phyloP scores from a whole-genome alignment of 192 early-diverging fungal species.

The Coemansia sp. region DNA sequence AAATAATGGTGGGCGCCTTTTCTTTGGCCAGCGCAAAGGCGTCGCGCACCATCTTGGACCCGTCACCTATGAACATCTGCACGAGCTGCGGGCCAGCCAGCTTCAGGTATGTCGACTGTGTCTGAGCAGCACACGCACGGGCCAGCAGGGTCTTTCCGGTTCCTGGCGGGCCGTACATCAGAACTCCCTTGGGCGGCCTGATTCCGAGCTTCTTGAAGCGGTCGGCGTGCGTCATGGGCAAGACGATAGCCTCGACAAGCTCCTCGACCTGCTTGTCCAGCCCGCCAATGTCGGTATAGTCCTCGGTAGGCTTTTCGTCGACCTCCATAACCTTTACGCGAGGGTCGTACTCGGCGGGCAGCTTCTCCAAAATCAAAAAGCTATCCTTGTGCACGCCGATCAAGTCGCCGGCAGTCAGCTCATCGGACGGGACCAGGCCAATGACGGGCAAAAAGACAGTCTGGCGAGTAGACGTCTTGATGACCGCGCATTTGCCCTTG shows the following conservation, averaged over 20 bases:
- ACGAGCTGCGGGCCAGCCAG: constrained; percentile 95
- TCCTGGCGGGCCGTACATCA: constrained; percentile 84
- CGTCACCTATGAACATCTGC: constrained; percentile 99
- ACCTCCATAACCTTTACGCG: constrained; percentile 99
- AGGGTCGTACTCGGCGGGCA: constrained; percentile 98
- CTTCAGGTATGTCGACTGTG: constrained; percentile 93
- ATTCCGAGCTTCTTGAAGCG: constrained; percentile 85
- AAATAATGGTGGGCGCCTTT: constrained; percentile 97
- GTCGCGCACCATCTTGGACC: constrained; percentile 95
- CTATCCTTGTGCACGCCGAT: constrained; percentile 99
- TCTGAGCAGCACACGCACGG: constrained; percentile 96
- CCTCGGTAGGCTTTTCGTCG: constrained; percentile 98
- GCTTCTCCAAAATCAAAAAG: constrained; percentile 90
- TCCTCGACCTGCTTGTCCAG: constrained; percentile 86
- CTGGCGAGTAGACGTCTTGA: constrained; percentile 93
- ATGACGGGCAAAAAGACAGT: constrained; percentile 97
- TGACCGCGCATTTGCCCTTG: constrained; percentile 96
- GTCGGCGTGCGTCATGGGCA: constrained; percentile 85
- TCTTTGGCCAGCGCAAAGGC: constrained; percentile 97
- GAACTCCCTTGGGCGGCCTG: constrained; percentile 80
- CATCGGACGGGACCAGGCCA: constrained; percentile 86
- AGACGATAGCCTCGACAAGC: constrained; percentile 80
- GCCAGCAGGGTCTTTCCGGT: constrained; percentile 93
- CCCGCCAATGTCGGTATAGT: constrained; percentile 93
- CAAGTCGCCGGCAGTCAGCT: constrained; percentile 92